These are phyloP conservation scores for Apiotrichum porosum DNA, from an alignment of 1,284 basidiomycete species.

Conservation along the genomic window DNA sequence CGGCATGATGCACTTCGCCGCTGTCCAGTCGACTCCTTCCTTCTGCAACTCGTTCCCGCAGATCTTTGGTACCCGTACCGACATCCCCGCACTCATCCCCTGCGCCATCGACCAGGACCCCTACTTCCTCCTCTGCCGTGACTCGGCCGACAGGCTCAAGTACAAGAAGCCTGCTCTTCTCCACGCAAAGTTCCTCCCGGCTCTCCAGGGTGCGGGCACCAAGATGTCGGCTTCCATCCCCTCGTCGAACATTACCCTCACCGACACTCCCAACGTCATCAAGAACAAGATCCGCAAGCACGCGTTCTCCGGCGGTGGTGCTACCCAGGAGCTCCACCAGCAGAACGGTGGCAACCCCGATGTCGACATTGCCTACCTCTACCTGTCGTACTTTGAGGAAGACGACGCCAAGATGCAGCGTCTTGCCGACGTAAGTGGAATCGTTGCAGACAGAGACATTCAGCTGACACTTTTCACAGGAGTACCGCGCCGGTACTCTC, in stretches of 20 bases:
- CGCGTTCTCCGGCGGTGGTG: slow-evolving; percentile 81
- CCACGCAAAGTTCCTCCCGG: slow-evolving; percentile 97
- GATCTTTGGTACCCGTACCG: slow-evolving; percentile 80
- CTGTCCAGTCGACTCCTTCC: slow-evolving; percentile 94
- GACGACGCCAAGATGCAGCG: slow-evolving; percentile 80
- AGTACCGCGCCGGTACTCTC: slow-evolving; percentile 83
- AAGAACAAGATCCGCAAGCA: slow-evolving; percentile 97
- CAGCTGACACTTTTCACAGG: slow-evolving; percentile 52
- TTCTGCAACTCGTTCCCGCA: slow-evolving; percentile 99
- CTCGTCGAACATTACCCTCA: slow-evolving; percentile 93
- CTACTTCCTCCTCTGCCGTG: slow-evolving; percentile 88
- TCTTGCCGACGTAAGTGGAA: slow-evolving; percentile 63
- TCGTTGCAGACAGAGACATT: background rate
- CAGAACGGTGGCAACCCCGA: slow-evolving; percentile 85
- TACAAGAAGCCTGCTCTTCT: slow-evolving; percentile 91
- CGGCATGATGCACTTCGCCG: slow-evolving; percentile 94
- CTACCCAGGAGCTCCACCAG: slow-evolving; percentile 91
- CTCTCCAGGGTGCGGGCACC: slow-evolving; percentile 92
- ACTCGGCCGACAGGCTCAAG: slow-evolving; percentile 88
- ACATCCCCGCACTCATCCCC: slow-evolving; percentile 90
- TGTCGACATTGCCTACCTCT: slow-evolving; percentile 95
- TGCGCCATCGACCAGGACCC: slow-evolving; percentile 93
- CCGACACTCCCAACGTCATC: slow-evolving; percentile 83
- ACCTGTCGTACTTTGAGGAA: slow-evolving; percentile 93
- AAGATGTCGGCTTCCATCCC: slow-evolving; percentile 97